A percentile compares a stretch with the other conserved stretches of the same genome.
Evolutionary conservation across 441 rosid species (phyloP).

Genomic region (Gossypium lobatum): DNA sequence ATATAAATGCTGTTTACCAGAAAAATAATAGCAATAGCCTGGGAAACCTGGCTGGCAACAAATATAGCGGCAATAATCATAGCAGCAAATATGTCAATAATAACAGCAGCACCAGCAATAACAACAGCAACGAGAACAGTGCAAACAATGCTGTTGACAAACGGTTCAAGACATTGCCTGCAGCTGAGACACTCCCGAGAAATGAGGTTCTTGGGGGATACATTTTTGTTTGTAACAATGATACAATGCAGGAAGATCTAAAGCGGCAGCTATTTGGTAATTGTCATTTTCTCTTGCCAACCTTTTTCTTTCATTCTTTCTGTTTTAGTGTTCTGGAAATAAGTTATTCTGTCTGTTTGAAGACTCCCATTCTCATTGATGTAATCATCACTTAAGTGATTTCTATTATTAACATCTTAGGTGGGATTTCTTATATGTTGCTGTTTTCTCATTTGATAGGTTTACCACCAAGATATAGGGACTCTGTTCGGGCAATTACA

Average conservation of each 20-base stretch:
- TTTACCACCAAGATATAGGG: conserved; percentile 94
- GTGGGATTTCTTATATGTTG: conserved; percentile 4
- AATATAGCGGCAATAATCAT: conserved; percentile 58
- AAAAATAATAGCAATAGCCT: conserved; percentile 45
- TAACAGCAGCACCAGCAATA: conserved; percentile 34
- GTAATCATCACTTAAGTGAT: not conserved
- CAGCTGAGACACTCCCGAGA: conserved; percentile 82
- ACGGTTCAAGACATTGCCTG: conserved; percentile 92
- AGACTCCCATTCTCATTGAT: not conserved
- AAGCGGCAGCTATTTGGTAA: conserved; percentile 91
- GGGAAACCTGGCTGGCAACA: conserved; percentile 45
- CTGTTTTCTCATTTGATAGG: conserved; percentile 41
- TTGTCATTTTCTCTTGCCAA: not conserved
- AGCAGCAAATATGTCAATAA: conserved; percentile 43
- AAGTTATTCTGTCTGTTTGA: not conserved
- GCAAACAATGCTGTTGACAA: conserved; percentile 57
- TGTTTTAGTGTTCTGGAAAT: not conserved
- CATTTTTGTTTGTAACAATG: conserved; percentile 95
- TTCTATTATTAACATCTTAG: not conserved
- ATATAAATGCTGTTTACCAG: conserved; percentile 64
- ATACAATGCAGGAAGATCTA: conserved; percentile 95
- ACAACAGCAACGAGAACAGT: conserved; percentile 35
- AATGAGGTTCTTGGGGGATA: conserved; percentile 98
- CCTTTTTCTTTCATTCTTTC: not conserved
- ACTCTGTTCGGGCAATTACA: conserved; percentile 92